These are phyloP conservation scores for Cryptococcus wingfieldii DNA, from an alignment of 1,284 basidiomycete species.

Conservation along the genomic window DNA sequence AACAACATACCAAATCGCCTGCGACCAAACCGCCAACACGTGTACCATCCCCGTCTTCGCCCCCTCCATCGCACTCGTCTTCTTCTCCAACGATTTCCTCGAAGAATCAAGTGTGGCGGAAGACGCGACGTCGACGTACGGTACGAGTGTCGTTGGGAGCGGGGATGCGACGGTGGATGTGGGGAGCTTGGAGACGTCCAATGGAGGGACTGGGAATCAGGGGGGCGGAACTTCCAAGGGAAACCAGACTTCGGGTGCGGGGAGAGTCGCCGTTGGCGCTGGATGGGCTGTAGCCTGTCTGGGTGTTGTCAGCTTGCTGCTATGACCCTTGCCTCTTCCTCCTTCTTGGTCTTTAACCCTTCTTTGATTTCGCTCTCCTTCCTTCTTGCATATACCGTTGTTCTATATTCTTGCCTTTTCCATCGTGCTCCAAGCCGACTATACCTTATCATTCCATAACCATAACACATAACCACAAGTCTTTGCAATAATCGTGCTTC, in stretches of 20 bases:
- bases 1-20: constrained; percentile 56
- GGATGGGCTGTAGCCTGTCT: not conserved
- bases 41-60: constrained; percentile 65
- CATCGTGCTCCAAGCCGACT: not conserved
- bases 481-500: too few species aligned
- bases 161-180: constrained; percentile 42
- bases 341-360: not conserved
- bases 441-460: not conserved
- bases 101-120: constrained; percentile 46
- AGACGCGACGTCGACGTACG: constrained; percentile 54
- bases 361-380: constrained; percentile 1
- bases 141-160: constrained; percentile 50
- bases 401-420: too few species aligned
- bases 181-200: constrained; percentile 42
- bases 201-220: constrained; percentile 37
- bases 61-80: constrained; percentile 67
- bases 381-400: not conserved
- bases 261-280: not conserved
- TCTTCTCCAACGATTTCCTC: constrained; percentile 56
- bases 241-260: not conserved
- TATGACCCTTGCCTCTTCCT: not conserved
- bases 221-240: constrained; percentile 19
- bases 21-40: constrained; percentile 46
- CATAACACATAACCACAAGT: too few species aligned
- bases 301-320: not conserved